Conservation (phyloP, 352 stramenopile species). For the Thraustochytrium sp. region DNA sequence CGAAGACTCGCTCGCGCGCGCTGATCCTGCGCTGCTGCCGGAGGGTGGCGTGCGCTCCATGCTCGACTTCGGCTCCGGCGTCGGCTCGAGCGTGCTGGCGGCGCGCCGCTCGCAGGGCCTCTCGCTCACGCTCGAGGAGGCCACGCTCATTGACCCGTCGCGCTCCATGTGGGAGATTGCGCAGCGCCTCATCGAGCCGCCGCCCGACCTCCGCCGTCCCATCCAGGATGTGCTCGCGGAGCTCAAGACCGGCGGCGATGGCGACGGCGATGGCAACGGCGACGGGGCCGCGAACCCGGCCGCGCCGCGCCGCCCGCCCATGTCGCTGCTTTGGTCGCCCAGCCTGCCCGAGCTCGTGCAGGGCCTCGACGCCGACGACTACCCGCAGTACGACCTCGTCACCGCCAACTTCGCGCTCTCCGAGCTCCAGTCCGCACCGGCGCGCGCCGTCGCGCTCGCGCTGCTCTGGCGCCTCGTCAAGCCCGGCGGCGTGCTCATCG, state of each 20-base stretch:
- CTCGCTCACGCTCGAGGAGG: neutral
- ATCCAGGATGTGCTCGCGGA: neutral
- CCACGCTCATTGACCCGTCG: constrained; percentile 17
- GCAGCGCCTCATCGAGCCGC: neutral
- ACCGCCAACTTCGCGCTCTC: constrained; percentile 19
- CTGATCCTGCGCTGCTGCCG: neutral
- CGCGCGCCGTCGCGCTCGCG: neutral
- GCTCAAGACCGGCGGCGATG: neutral
- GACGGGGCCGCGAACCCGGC: neutral
- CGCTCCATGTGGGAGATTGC: constrained; percentile 38
- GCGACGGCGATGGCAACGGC: neutral
- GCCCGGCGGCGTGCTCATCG: constrained; percentile 15
- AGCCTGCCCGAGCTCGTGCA: constrained; percentile 11
- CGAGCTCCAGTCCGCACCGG: neutral
- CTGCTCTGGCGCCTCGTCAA: constrained; percentile 24
- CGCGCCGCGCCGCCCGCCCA: neutral
- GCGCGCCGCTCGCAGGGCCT: neutral
- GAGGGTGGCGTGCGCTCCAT: constrained; percentile 1
- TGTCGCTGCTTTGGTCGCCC: constrained; percentile 19
- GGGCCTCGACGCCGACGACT: neutral
- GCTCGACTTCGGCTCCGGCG: constrained; percentile 30
- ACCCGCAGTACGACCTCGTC: constrained; percentile 10
- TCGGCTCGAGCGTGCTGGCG: neutral
- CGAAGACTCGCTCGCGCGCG: neutral
- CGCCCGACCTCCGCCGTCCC: neutral